phyloP scores from a whole-genome alignment of 495 filamentous ascomycete species.

The Penicillium silybi region DNA sequence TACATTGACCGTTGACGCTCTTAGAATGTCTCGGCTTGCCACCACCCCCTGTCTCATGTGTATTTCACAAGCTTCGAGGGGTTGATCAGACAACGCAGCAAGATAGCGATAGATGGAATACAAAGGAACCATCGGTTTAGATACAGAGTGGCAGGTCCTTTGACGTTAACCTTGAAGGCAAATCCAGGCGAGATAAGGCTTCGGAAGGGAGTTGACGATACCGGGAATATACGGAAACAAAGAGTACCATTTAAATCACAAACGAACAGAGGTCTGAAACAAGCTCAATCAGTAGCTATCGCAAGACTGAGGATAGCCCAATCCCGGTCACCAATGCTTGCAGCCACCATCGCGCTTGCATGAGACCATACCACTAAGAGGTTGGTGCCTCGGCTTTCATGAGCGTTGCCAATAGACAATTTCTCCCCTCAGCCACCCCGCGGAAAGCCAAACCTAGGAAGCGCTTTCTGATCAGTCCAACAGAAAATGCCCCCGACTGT shows the following conservation, averaged over 20 bases:
- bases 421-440: neutral
- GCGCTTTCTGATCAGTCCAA: neutral
- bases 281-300: neutral
- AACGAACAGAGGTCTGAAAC: neutral
- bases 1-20: no score
- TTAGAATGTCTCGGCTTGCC: no score
- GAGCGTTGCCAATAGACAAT: neutral
- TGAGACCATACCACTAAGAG: neutral
- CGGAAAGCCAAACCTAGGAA: neutral
- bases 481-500: neutral
- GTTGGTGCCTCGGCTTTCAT: neutral
- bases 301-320: neutral
- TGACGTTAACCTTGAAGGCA: neutral
- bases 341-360: neutral
- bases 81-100: no score
- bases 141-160: neutral
- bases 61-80: no score
- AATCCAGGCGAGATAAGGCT: neutral
- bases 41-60: no score
- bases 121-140: no score
- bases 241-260: neutral
- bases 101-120: no score
- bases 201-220: neutral
- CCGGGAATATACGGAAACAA: neutral
- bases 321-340: neutral